These are phyloP conservation scores for Kandelia obovata DNA, from an alignment of 345 rosid species.

Conservation along the genomic window DNA sequence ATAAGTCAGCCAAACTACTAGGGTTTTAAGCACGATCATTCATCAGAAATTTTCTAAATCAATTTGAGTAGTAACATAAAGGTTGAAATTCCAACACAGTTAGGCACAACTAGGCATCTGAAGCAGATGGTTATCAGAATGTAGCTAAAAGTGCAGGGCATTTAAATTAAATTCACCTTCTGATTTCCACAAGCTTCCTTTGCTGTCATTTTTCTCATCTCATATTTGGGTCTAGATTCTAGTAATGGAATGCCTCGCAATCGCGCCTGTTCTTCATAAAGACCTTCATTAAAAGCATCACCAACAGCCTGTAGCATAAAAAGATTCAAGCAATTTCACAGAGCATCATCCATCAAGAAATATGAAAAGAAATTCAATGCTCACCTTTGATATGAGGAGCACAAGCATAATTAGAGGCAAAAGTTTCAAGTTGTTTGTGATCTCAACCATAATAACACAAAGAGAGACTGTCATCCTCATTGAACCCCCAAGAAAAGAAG, in stretches of 20 bases:
- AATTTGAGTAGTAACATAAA: too few relatives aligned
- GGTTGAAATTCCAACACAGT: too few relatives aligned
- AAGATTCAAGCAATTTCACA: conserved; percentile 7
- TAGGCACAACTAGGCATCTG: neutral
- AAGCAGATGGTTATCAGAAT: neutral
- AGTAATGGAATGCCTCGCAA: conserved; percentile 79
- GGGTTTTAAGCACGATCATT: too few relatives aligned
- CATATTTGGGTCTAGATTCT: conserved; percentile 84
- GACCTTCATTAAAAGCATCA: conserved; percentile 94
- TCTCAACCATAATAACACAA: conserved; percentile 98
- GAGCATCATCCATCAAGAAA: conserved; percentile 20
- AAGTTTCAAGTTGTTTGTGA: conserved; percentile 86
- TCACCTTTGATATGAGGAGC: conserved; percentile 96
- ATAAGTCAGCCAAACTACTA: too few relatives aligned
- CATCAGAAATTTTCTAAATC: too few relatives aligned
- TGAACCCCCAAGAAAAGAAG: conserved; percentile 98
- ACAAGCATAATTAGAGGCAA: conserved; percentile 97
- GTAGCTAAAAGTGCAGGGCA: conserved; percentile 1
- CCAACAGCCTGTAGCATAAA: conserved; percentile 76
- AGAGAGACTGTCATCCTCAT: conserved; percentile 98
- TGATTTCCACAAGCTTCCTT: conserved; percentile 79
- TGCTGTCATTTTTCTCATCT: conserved; percentile 74
- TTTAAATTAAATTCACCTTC: conserved; percentile 47
- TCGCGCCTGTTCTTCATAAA: conserved; percentile 85
- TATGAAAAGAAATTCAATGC: conserved; percentile 8